Conservation (phyloP, 2,329 filamentous ascomycete species). For the Fusarium nurragi region DNA sequence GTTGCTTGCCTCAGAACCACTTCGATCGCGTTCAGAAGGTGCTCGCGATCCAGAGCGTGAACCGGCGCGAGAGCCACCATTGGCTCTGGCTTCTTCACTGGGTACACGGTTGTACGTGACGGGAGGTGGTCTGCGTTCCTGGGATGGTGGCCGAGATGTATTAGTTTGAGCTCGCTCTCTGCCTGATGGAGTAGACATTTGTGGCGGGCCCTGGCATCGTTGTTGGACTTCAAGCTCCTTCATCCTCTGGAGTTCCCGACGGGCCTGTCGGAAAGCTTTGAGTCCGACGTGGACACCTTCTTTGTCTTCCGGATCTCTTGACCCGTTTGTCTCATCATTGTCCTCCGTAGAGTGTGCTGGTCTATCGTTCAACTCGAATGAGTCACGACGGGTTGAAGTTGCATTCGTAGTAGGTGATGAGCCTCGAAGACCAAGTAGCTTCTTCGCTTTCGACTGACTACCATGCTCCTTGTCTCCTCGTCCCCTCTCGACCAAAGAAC, state of each 20-base stretch:
- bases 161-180: conserved; percentile 36
- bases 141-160: conserved; percentile 50
- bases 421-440: conserved; percentile 68
- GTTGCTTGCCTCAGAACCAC: conserved; percentile 65
- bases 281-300: conserved; percentile 61
- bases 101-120: conserved; percentile 57
- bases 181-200: conserved; percentile 12
- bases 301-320: conserved; percentile 45
- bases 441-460: conserved; percentile 65
- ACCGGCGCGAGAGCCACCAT: conserved; percentile 32
- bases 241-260: conserved; percentile 64
- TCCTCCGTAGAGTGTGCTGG: conserved; percentile 31
- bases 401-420: conserved; percentile 53
- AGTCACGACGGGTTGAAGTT: conserved; percentile 52
- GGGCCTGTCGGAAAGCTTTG: conserved; percentile 66
- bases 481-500: conserved; percentile 66
- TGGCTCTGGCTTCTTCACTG: conserved; percentile 54
- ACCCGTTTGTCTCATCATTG: conserved; percentile 34
- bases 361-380: conserved; percentile 34
- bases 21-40: conserved; percentile 60
- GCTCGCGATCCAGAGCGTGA: conserved; percentile 44
- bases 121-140: conserved; percentile 55
- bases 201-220: conserved; percentile 48
- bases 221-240: conserved; percentile 62
- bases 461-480: conserved; percentile 52